Conservation (phyloP, 495 filamentous ascomycete species). For the Tuber brumale region DNA sequence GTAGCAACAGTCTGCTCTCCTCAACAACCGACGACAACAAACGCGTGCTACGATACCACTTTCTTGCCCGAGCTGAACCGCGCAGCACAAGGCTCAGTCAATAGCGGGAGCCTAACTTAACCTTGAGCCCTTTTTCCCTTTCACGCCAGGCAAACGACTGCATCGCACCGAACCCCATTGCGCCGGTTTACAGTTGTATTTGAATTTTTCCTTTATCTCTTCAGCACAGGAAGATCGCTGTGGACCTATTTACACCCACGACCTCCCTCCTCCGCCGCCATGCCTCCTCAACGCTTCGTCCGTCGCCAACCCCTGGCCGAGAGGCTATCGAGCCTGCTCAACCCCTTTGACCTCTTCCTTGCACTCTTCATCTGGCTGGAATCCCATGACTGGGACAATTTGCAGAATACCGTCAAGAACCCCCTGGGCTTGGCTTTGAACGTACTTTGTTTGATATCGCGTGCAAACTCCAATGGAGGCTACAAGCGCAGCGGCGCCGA, state of each 20-base stretch:
- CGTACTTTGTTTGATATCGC: conserved; percentile 69
- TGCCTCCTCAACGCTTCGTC: conserved; percentile 66
- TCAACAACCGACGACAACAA: not conserved
- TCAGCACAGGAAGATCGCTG: not conserved
- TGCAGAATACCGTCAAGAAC: conserved; percentile 62
- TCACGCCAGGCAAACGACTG: not conserved
- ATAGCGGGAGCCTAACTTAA: not conserved
- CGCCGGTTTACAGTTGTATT: not conserved
- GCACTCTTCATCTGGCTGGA: conserved; percentile 87
- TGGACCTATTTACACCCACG: not conserved
- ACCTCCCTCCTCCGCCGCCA: not conserved
- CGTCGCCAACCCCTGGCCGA: conserved; percentile 68
- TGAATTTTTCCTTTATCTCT: not conserved
- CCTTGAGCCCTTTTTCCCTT: not conserved
- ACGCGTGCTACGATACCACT: not conserved
- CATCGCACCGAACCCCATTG: not conserved
- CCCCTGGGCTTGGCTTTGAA: conserved; percentile 70
- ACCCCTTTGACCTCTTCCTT: conserved; percentile 80
- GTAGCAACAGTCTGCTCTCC: not conserved
- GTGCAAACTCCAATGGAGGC: conserved; percentile 59
- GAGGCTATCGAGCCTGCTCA: conserved; percentile 69
- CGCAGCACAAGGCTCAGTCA: not conserved
- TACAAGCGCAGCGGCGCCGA: conserved; percentile 50
- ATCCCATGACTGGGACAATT: conserved; percentile 77
- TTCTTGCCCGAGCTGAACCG: not conserved